Evolutionary conservation across 495 filamentous ascomycete genomes (phyloP).

Genomic region (Penicillium waksmanii): DNA sequence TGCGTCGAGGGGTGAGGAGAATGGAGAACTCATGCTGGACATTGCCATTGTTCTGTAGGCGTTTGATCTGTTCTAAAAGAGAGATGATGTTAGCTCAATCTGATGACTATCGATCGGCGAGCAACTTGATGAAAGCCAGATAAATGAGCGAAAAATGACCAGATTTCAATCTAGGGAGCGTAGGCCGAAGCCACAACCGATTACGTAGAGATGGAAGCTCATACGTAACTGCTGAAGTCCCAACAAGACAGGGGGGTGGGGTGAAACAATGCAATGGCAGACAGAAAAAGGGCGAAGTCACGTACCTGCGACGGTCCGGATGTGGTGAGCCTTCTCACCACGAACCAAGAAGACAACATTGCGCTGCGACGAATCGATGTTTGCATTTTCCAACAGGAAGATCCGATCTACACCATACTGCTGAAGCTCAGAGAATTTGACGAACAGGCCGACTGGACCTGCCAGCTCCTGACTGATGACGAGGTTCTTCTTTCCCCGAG

Average conservation of each 20-base stretch:
- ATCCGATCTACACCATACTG: conserved; percentile 97
- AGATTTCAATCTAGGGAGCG: conserved; percentile 61
- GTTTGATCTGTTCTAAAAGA: conserved; percentile 82
- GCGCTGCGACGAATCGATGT: conserved; percentile 88
- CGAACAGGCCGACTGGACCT: conserved; percentile 84
- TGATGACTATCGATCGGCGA: conserved; percentile 54
- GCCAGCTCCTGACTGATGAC: conserved; percentile 90
- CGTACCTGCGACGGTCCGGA: conserved; percentile 88
- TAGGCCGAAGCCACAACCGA: conserved; percentile 56
- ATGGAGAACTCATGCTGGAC: conserved; percentile 93
- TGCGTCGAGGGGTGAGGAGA: conserved; percentile 91
- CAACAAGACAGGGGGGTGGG: conserved; percentile 6
- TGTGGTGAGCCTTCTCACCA: conserved; percentile 82
- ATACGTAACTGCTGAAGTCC: conserved; percentile 64
- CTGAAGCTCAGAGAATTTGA: conserved; percentile 87
- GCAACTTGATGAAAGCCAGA: conserved; percentile 44
- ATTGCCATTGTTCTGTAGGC: conserved; percentile 79
- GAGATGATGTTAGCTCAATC: conserved; percentile 56
- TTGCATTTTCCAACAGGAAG: conserved; percentile 92
- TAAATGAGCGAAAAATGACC: conserved; percentile 44
- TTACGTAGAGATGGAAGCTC: conserved; percentile 58
- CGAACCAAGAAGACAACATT: conserved; percentile 93
- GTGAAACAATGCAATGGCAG: conserved; percentile 13
- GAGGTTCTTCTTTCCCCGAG: conserved; percentile 97
- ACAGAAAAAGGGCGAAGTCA: conserved; percentile 26